These are phyloP conservation scores for Candida ipomoeae DNA, from an alignment of 805 yeast genomes.

Conservation along the genomic window DNA sequence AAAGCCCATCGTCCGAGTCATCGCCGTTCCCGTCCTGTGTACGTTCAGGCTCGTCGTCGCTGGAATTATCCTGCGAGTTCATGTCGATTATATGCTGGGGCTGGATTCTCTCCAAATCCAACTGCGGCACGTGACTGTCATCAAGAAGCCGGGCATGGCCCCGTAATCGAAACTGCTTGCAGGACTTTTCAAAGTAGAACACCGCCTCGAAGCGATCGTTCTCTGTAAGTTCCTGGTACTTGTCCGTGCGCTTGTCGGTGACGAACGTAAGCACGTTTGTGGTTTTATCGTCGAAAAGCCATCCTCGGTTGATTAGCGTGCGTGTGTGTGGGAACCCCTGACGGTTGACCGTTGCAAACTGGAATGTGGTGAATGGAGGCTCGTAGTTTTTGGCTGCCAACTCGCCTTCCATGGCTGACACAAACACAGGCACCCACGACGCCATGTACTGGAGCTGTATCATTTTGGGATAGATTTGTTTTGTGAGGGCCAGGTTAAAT, in stretches of 20 bases:
- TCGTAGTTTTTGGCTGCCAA: constrained; percentile 19
- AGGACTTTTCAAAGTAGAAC: constrained; percentile 59
- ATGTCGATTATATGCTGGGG: constrained; percentile 21
- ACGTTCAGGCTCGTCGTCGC: constrained; percentile 12
- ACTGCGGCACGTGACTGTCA: constrained; percentile 26
- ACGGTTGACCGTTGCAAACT: constrained; percentile 62
- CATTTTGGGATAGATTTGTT: constrained; percentile 16
- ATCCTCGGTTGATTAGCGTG: constrained; percentile 70
- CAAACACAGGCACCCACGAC: constrained; percentile 73
- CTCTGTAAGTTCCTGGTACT: constrained; percentile 47
- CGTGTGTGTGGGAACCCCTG: constrained; percentile 58
- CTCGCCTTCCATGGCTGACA: constrained; percentile 49
- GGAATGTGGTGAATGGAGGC: constrained; percentile 56
- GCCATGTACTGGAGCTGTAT: constrained; percentile 42
- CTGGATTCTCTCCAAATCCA: constrained; percentile 30
- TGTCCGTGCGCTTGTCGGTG: constrained; percentile 68
- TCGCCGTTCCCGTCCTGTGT: not conserved
- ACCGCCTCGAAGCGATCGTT: constrained; percentile 69
- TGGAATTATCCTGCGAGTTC: constrained; percentile 18
- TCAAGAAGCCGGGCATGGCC: constrained; percentile 55
- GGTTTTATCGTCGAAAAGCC: constrained; percentile 62
- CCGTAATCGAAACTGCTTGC: constrained; percentile 68
- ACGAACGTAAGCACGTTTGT: constrained; percentile 66
- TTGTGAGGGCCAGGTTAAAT: not conserved
- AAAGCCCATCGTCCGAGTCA: constrained; percentile 14